Conservation (phyloP, 192 early-diverging fungal genomes). For the Entomortierella lignicola region DNA sequence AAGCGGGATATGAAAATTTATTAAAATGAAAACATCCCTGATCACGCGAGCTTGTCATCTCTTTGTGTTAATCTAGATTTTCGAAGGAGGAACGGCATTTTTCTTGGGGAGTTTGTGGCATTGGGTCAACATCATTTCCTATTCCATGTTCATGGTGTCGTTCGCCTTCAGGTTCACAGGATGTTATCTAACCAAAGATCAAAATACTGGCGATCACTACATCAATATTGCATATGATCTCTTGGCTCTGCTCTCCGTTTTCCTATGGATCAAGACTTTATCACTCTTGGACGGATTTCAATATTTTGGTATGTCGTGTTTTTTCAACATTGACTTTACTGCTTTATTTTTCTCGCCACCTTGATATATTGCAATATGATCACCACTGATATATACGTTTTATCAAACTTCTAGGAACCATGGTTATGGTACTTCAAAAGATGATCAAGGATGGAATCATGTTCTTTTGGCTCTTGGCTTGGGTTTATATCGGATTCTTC, state of each 20-base stretch:
- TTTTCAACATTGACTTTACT: neutral
- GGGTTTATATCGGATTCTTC: slow-evolving; percentile 56
- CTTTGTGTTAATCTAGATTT: slow-evolving; percentile 25
- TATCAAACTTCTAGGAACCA: slow-evolving; percentile 34
- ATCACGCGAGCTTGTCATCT: no score
- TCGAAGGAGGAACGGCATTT: slow-evolving; percentile 52
- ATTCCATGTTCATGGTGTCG: slow-evolving; percentile 44
- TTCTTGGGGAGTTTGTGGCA: slow-evolving; percentile 53
- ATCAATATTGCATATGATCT: slow-evolving; percentile 46
- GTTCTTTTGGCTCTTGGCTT: slow-evolving; percentile 56
- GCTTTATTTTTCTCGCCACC: neutral
- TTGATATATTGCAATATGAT: no score
- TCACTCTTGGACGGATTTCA: slow-evolving; percentile 47
- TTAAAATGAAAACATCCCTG: no score
- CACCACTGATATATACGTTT: neutral
- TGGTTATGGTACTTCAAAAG: slow-evolving; percentile 56
- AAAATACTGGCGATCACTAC: neutral
- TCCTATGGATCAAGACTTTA: slow-evolving; percentile 50
- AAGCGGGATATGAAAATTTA: neutral
- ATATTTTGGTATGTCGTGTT: slow-evolving; percentile 40
- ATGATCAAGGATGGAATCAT: slow-evolving; percentile 58
- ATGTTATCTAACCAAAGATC: slow-evolving; percentile 13
- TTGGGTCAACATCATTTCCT: slow-evolving; percentile 56
- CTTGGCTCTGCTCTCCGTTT: slow-evolving; percentile 37
- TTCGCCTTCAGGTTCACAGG: slow-evolving; percentile 45